A percentile compares a stretch with the other conserved stretches of the same genome.
phyloP scores from a whole-genome alignment of 371 early-diverging fungal species.

The Saksenaea vasiformis region DNA sequence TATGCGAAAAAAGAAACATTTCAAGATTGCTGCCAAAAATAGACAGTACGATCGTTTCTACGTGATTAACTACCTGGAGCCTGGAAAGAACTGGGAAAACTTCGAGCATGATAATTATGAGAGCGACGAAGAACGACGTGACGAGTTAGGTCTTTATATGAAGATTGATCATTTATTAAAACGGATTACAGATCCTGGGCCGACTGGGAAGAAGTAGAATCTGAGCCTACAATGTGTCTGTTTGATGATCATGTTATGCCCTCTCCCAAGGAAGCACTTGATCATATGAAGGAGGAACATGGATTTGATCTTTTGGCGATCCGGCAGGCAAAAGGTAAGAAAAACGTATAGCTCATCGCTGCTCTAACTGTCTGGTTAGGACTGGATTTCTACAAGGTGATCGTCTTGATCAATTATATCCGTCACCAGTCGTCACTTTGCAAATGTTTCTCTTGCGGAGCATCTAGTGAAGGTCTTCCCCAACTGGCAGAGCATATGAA shows the following conservation, averaged over 20 bases:
- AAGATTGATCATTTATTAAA: neutral
- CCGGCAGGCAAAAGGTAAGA: slow-evolving; percentile 48
- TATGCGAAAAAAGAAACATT: slow-evolving; percentile 99
- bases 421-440: slow-evolving; percentile 69
- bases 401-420: slow-evolving; percentile 88
- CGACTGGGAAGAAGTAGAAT: slow-evolving; percentile 81
- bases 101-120: slow-evolving; percentile 82
- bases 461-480: slow-evolving; percentile 47
- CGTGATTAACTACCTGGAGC: slow-evolving; percentile 93
- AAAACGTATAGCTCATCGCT: neutral
- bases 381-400: slow-evolving; percentile 83
- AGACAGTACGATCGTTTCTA: slow-evolving; percentile 93
- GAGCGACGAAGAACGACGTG: slow-evolving; percentile 72
- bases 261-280: slow-evolving; percentile 64
- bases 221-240: slow-evolving; percentile 71
- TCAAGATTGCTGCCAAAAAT: slow-evolving; percentile 90
- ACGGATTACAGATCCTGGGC: slow-evolving; percentile 60
- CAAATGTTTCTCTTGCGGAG: slow-evolving; percentile 74
- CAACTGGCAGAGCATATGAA: slow-evolving; percentile 58
- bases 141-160: slow-evolving; percentile 48
- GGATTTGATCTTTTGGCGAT: slow-evolving; percentile 74
- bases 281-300: slow-evolving; percentile 76
- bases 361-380: slow-evolving; percentile 21
- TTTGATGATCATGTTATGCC: slow-evolving; percentile 71
- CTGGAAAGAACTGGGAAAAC: slow-evolving; percentile 90